A percentile compares a stretch with the other conserved stretches of the same genome.
phyloP scores from a whole-genome alignment of 169 alveolate genomes.

The Plasmodium vivax region DNA sequence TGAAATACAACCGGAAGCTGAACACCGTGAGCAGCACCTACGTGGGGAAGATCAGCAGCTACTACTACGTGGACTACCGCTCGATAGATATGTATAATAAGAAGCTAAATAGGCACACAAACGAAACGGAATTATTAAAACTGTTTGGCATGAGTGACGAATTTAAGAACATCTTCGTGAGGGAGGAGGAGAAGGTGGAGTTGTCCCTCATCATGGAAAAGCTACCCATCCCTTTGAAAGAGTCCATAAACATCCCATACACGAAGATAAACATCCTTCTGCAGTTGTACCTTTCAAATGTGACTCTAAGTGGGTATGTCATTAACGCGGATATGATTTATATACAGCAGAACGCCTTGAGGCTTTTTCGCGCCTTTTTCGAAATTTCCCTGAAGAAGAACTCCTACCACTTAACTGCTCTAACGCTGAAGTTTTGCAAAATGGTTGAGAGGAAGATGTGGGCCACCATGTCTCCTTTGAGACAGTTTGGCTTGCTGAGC shows the following conservation, averaged over 20 bases:
- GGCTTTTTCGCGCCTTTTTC: conserved; percentile 98
- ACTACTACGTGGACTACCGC: conserved; percentile 95
- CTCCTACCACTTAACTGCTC: conserved; percentile 95
- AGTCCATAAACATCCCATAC: conserved; percentile 87
- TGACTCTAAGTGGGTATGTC: conserved; percentile 97
- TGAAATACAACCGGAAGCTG: conserved; percentile 94
- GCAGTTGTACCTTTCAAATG: conserved; percentile 96
- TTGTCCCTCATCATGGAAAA: conserved; percentile 93
- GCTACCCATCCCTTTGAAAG: conserved; percentile 94
- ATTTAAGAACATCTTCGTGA: conserved; percentile 96
- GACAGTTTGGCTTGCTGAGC: conserved; percentile 97
- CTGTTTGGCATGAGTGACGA: conserved; percentile 96
- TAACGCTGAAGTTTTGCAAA: conserved; percentile 94
- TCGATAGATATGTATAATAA: conserved; percentile 96
- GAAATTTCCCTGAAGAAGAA: conserved; percentile 95
- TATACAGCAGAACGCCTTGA: conserved; percentile 98
- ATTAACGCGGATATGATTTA: conserved; percentile 98
- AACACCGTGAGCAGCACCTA: conserved; percentile 95
- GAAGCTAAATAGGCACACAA: conserved; percentile 89
- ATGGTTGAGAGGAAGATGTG: conserved; percentile 98
- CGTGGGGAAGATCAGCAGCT: conserved; percentile 98
- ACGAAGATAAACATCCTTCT: conserved; percentile 96
- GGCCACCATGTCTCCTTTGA: conserved; percentile 98
- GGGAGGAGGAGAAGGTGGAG: conserved; percentile 98
- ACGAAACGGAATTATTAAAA: conserved; percentile 95